Percentiles rank a stretch among this genome's conserved stretches.
Conservation (phyloP, 768 basidiomycete genomes). For the Lentinula boryana region DNA sequence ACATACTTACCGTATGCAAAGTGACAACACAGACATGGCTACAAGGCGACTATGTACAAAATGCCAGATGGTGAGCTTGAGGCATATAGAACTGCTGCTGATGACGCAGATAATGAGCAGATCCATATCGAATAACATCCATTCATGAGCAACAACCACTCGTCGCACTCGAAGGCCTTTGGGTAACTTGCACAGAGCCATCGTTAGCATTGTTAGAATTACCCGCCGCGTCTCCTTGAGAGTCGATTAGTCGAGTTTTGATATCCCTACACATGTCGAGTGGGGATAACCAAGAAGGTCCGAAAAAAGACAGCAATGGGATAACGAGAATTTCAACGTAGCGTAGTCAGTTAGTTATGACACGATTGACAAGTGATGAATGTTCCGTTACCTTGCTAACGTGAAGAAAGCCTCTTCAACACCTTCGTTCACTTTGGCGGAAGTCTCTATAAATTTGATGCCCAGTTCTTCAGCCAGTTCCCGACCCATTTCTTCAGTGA, state of each 20-base stretch:
- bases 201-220: slow-evolving; percentile 34
- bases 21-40: background rate
- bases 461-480: slow-evolving; percentile 91
- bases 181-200: slow-evolving; percentile 63
- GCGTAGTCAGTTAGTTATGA: background rate
- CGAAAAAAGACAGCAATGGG: background rate
- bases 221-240: slow-evolving; percentile 62
- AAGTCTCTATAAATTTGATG: slow-evolving; percentile 97
- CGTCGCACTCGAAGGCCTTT: slow-evolving; percentile 40
- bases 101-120: background rate
- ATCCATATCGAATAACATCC: background rate
- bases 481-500: slow-evolving; percentile 88
- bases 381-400: slow-evolving; percentile 65
- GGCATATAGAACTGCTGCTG: too few relatives aligned
- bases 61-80: background rate
- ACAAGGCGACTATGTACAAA: background rate
- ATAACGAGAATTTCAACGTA: background rate
- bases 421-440: slow-evolving; percentile 93
- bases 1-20: background rate
- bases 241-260: slow-evolving; percentile 95
- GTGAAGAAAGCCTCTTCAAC: slow-evolving; percentile 99
- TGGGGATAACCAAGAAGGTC: background rate
- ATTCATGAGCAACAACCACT: slow-evolving; percentile 49
- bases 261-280: slow-evolving; percentile 63
- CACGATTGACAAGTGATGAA: slow-evolving; percentile 18